These are phyloP conservation scores for Eimeria falciformis DNA, from an alignment of 169 alveolate genomes.

Conservation along the genomic window DNA sequence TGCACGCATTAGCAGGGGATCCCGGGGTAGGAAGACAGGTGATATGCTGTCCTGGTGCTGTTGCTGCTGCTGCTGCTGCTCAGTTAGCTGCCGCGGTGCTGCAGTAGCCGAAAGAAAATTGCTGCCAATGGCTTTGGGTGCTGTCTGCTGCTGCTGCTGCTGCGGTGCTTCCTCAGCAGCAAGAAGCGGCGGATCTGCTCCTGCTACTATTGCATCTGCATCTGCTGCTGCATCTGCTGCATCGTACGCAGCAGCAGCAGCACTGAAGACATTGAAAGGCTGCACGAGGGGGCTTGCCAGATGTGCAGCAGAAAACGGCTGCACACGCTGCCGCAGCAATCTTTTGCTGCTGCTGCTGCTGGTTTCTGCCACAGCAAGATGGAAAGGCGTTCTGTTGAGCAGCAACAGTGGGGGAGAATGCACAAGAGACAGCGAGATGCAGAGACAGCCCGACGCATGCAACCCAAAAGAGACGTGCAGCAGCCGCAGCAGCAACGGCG, in stretches of 20 bases:
- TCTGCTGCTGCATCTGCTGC: neutral
- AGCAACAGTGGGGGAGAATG: slow-evolving; percentile 19
- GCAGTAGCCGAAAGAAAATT: neutral
- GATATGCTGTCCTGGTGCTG: neutral
- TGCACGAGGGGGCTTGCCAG: neutral
- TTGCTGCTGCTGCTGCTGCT: slow-evolving; percentile 49
- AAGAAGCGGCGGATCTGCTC: neutral
- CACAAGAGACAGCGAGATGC: neutral
- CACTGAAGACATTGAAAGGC: slow-evolving; percentile 16
- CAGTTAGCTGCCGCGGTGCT: neutral
- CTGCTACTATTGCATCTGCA: neutral
- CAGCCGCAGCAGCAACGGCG: slow-evolving; percentile 61
- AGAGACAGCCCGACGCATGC: neutral
- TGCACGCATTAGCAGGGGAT: slow-evolving; percentile 16
- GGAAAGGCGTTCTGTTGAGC: slow-evolving; percentile 43
- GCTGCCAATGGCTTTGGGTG: neutral
- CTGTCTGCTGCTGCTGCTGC: slow-evolving; percentile 36
- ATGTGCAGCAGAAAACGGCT: slow-evolving; percentile 46
- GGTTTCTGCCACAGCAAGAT: slow-evolving; percentile 10
- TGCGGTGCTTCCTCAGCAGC: slow-evolving; percentile 12
- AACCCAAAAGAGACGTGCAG: slow-evolving; percentile 41
- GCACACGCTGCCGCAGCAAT: slow-evolving; percentile 32
- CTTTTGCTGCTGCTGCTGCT: slow-evolving; percentile 57
- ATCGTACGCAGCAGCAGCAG: slow-evolving; percentile 8
- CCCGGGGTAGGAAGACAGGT: neutral